Evolutionary conservation across 129 eudicot genomes (phyloP).

Genomic region (Flaveria linearis): DNA sequence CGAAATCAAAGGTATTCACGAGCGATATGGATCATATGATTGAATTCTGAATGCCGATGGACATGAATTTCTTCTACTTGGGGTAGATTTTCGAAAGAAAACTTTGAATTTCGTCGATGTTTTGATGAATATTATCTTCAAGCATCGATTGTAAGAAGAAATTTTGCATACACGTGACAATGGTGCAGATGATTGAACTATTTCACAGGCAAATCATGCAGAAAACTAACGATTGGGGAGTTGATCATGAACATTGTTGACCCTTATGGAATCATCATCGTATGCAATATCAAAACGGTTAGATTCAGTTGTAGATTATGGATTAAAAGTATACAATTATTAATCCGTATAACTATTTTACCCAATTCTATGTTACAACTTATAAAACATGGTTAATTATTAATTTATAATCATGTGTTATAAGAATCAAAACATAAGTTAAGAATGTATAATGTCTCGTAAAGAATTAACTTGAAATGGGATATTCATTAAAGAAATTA

Average conservation of each 20-base stretch:
- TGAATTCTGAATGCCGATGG: background rate
- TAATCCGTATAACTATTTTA: too few species aligned
- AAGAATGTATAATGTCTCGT: too few species aligned
- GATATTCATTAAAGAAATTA: too few species aligned
- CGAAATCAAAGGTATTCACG: background rate
- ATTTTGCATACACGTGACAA: background rate
- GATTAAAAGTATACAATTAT: background rate
- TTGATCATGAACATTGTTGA: constrained; percentile 12
- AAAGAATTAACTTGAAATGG: too few species aligned
- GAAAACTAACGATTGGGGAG: background rate
- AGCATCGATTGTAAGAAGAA: constrained; percentile 4
- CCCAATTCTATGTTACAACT: too few species aligned
- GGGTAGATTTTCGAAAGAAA: background rate
- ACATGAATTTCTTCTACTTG: background rate
- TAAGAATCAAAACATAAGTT: too few species aligned
- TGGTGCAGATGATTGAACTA: constrained; percentile 13
- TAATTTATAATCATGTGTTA: too few species aligned
- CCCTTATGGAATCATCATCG: background rate
- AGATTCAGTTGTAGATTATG: background rate
- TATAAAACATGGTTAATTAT: too few species aligned
- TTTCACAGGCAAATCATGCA: constrained; percentile 15
- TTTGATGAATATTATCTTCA: constrained; percentile 11
- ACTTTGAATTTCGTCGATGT: background rate
- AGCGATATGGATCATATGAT: background rate
- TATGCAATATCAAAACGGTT: constrained; percentile 8